Evolutionary conservation across 768 basidiomycete genomes (phyloP), one percentile per base, ranked within the genome.

Genomic region (Myochromella boudieri): DNA sequence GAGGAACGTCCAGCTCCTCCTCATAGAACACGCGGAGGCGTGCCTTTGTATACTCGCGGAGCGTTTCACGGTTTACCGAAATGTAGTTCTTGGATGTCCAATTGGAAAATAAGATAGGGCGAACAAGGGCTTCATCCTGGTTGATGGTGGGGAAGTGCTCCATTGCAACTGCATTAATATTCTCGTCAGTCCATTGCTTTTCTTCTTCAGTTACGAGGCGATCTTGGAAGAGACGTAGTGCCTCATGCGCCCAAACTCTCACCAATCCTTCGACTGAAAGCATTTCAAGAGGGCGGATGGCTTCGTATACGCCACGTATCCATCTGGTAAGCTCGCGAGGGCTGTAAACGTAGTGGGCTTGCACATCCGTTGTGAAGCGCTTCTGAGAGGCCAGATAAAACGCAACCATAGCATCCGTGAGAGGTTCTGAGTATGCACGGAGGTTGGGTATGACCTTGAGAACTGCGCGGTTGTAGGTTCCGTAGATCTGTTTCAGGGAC

Each of bases 41-140:
- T 15, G 95, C 95, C 68, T 97, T 97, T 17, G 92, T 95, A 64
- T 95, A 97, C 58, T 98, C 97, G 37, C 97, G 84, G 9, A 99
- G 81, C 26, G 81, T 76, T 58, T 97, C 95, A 40, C 97, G 82
- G 52, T 97, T 91, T 36, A 99, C 95, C 2, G 97, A 86, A 37
- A 98, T 83, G 65, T 98, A 98, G 61, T 97, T 72, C 69, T 95
- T 93, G 8, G 95, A 95, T 1, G 95, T 97, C 97, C 97, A 99
- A 65, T 98, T 98, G 17, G 97, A 98, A 77, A 94, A 99, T 28
- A 99, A 70, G 55, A 99, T 94, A 0, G 97, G 97, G 12, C 97
- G 82, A 25, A 55, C 67, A 21, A 99, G 77, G 1, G 97, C 93
- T 60, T 97, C 93, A 20, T 86, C 84, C 32, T 78, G 78, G 62